These are phyloP conservation scores for Tinospora cordifolia DNA, from an alignment of 164 flowering plant genomes.

Conservation along the genomic window DNA sequence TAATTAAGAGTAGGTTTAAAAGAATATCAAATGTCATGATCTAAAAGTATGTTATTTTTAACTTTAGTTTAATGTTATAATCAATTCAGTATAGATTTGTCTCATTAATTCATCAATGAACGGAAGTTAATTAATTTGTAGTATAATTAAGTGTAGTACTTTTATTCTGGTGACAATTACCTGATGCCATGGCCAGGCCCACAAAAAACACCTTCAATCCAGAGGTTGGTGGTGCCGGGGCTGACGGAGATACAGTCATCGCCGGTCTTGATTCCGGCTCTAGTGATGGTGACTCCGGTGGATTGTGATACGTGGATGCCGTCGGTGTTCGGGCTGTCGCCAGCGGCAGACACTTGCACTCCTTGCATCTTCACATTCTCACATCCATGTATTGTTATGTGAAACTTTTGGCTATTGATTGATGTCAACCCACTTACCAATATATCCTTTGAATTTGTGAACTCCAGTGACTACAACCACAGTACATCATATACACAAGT, in stretches of 20 bases:
- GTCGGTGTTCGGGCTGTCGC: conserved; percentile 10
- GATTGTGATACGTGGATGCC: conserved; percentile 7
- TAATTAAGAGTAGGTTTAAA: too few relatives aligned
- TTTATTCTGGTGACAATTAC: background rate
- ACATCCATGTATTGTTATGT: background rate
- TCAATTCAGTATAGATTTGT: too few relatives aligned
- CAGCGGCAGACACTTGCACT: conserved; percentile 3
- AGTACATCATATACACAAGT: background rate
- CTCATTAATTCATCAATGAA: too few relatives aligned
- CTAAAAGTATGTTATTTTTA: too few relatives aligned
- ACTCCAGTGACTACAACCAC: conserved; percentile 7
- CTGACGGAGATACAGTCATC: conserved; percentile 13
- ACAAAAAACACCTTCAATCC: conserved; percentile 4
- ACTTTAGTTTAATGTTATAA: too few relatives aligned
- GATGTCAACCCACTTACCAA: conserved; percentile 1
- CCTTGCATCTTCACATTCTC: conserved; percentile 6
- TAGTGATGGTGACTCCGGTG: background rate
- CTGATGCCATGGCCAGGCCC: conserved; percentile 15
- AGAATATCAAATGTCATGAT: too few relatives aligned
- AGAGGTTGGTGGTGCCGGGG: conserved; percentile 5
- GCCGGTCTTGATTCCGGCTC: conserved; percentile 9
- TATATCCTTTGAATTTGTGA: background rate
- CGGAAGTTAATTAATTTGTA: too few relatives aligned
- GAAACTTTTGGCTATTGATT: conserved; percentile 1
- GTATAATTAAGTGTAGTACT: too few relatives aligned